phyloP scores from a whole-genome alignment of 768 basidiomycete species.

The Leccinum imitatum region DNA sequence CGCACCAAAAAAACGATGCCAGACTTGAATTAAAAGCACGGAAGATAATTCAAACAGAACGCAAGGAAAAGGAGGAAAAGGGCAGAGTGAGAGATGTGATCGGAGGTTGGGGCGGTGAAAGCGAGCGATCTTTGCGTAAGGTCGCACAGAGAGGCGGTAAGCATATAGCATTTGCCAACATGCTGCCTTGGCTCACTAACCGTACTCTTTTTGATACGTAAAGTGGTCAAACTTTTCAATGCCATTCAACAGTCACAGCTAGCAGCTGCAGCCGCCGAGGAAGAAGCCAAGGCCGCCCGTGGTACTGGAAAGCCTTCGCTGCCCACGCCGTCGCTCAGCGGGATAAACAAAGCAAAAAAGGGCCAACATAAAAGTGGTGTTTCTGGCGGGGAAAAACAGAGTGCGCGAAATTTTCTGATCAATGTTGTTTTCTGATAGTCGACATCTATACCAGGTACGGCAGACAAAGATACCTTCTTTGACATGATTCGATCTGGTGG shows the following conservation, averaged over 20 bases:
- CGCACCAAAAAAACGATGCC: constrained; percentile 68
- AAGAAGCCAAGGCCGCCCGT: constrained; percentile 57
- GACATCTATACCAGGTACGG: constrained; percentile 39
- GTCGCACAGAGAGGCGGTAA: constrained; percentile 83
- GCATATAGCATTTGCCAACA: constrained; percentile 16
- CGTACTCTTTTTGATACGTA: neutral
- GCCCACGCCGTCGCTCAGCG: constrained; percentile 58
- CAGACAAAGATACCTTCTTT: constrained; percentile 76
- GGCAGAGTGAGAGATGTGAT: constrained; percentile 68
- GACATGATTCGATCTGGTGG: constrained; percentile 82
- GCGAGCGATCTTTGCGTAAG: constrained; percentile 74
- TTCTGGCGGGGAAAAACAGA: constrained; percentile 55
- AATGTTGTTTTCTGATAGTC: constrained; percentile 4
- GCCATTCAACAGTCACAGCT: constrained; percentile 80
- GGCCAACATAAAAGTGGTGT: constrained; percentile 54
- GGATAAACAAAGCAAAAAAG: constrained; percentile 48
- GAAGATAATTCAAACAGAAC: constrained; percentile 68
- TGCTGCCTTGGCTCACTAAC: neutral
- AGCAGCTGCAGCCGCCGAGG: constrained; percentile 48
- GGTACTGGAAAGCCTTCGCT: constrained; percentile 75
- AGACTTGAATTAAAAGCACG: constrained; percentile 72
- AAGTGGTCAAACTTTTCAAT: constrained; percentile 86
- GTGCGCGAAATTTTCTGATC: constrained; percentile 37
- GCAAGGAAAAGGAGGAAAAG: constrained; percentile 71
- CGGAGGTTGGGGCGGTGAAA: constrained; percentile 87